Evolutionary conservation across 768 basidiomycete species (phyloP).

Genomic region (Termitomyces sp.): DNA sequence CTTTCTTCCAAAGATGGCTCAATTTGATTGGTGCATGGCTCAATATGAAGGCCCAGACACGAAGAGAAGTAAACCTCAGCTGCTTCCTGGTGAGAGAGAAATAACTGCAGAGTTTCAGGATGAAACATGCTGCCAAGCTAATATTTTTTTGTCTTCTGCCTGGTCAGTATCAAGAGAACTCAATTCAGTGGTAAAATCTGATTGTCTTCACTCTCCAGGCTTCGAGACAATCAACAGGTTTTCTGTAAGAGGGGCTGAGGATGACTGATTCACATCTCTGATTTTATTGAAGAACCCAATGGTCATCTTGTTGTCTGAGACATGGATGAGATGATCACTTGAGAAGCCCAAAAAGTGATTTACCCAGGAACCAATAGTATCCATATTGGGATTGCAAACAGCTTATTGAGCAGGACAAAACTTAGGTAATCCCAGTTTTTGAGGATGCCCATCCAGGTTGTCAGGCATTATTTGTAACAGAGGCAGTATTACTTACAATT

Average conservation of each 20-base stretch:
- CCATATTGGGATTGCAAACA: not conserved
- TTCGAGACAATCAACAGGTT: not conserved
- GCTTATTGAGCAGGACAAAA: slow-evolving; percentile 7
- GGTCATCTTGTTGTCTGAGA: not conserved
- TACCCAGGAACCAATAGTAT: not conserved
- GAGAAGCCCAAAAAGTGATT: not conserved
- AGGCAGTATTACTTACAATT: no score
- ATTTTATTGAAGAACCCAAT: not conserved
- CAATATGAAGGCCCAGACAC: not conserved
- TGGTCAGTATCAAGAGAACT: not conserved
- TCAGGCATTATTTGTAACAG: no score
- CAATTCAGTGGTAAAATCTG: no score
- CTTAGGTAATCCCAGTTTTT: slow-evolving; percentile 13
- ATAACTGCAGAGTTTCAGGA: no score
- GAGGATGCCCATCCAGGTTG: not conserved
- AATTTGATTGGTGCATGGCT: slow-evolving; percentile 5
- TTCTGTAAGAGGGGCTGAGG: not conserved
- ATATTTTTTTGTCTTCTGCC: not conserved
- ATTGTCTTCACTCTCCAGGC: not conserved
- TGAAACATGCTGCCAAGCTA: not conserved
- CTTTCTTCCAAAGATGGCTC: slow-evolving; percentile 3
- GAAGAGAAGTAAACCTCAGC: not conserved
- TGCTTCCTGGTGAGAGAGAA: not conserved
- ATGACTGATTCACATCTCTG: not conserved
- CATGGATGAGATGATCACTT: not conserved